Evolutionary conservation across 257 asterid species (phyloP).

Genomic region (Agastache rugosa): DNA sequence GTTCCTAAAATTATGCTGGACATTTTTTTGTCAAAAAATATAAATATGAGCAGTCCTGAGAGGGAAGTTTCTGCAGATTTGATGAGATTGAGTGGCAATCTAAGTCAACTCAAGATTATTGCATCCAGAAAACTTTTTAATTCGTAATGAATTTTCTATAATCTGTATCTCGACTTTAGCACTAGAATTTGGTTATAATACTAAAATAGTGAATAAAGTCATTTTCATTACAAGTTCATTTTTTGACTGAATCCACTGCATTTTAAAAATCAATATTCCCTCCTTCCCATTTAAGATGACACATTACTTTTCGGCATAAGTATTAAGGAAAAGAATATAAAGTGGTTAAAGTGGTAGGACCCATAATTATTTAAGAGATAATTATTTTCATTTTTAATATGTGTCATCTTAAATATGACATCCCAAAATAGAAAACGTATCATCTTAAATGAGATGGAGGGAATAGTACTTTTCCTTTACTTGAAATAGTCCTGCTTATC

Average conservation of each 20-base stretch:
- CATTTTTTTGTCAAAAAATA: not conserved
- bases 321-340: too few relatives aligned
- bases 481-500: not conserved
- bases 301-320: too few relatives aligned
- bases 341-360: too few relatives aligned
- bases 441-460: too few relatives aligned
- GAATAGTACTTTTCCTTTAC: not conserved
- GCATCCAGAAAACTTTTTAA: not conserved
- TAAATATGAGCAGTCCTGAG: not conserved
- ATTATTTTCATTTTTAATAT: too few relatives aligned
- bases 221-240: not conserved
- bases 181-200: not conserved
- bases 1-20: not conserved
- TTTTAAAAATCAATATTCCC: too few relatives aligned
- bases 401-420: too few relatives aligned
- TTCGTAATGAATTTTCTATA: not conserved
- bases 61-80: conserved; percentile 4
- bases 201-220: not conserved
- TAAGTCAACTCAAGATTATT: not conserved
- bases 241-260: not conserved
- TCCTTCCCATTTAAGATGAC: too few relatives aligned
- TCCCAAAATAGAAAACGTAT: too few relatives aligned
- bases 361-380: too few relatives aligned
- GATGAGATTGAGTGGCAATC: conserved; percentile 4
- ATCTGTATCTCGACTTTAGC: not conserved